phyloP scores from a whole-genome alignment of 495 filamentous ascomycete species.

The Annulohypoxylon nitens region DNA sequence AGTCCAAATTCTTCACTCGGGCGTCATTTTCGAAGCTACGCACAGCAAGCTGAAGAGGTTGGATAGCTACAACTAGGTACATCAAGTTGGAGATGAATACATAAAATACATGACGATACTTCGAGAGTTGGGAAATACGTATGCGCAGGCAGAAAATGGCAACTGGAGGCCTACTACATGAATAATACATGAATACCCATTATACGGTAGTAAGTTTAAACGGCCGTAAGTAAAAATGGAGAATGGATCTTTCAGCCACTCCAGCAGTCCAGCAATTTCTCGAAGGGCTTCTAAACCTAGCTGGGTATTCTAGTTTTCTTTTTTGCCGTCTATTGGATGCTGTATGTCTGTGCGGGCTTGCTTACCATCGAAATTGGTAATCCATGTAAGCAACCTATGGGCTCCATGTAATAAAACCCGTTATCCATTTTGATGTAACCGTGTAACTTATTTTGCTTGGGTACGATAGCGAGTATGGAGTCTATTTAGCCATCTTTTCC shows the following conservation, averaged over 20 bases:
- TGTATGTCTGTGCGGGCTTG: conserved; percentile 9
- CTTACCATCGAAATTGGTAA: not conserved
- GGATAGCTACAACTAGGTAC: conserved; percentile 16
- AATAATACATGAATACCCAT: not conserved
- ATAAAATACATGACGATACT: not conserved
- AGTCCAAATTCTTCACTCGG: conserved; percentile 24
- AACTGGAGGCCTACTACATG: not conserved
- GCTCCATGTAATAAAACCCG: conserved; percentile 4
- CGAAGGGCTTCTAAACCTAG: conserved; percentile 3
- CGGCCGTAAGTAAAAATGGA: conserved; percentile 28
- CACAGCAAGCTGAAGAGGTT: conserved; percentile 28
- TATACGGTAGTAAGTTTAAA: conserved; percentile 10
- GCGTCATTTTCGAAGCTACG: conserved; percentile 23
- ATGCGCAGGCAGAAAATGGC: not conserved
- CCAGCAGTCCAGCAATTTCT: conserved; percentile 17
- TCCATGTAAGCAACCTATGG: not conserved
- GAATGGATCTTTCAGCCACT: conserved; percentile 16
- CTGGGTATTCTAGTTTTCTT: not conserved
- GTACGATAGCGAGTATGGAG: not conserved
- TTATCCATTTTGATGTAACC: conserved; percentile 8
- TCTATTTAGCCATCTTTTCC: conserved; percentile 11
- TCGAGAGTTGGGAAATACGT: not conserved
- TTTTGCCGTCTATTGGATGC: not conserved
- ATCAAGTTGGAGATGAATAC: conserved; percentile 30
- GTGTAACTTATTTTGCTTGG: not conserved